Base-by-base conservation (phyloP, 2,329 filamentous ascomycete species). In the Cladorrhinum sp. region DNA sequence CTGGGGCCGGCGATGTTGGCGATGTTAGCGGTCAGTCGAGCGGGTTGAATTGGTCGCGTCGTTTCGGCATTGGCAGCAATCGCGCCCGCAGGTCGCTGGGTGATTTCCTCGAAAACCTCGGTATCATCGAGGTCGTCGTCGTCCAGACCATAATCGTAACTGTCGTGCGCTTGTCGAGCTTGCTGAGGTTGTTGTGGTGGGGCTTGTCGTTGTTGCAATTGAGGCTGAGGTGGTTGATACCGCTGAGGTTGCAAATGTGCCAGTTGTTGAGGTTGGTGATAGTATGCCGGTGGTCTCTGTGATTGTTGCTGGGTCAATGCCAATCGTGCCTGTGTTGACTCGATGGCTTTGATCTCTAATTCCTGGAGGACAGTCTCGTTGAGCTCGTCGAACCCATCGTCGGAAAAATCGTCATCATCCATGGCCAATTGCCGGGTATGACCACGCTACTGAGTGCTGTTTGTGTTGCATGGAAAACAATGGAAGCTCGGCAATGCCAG, bases 361-460 rank as follows among this genome's bases (percentile, higher is more conserved):
- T 87, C 84, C 66, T 84, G 78, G 2, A 89, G 75, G 51, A 78
- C 77, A 64, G 81, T 79, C 63, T 81, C 78, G 64, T 85, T 82
- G 48, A 89, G 75, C 45, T 81, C 78, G 71, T 89, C 85, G 66
- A 89, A 78, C 62, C 80, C 85, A 69, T 87, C 85, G 70, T 88
- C 86, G 61, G 80, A 84, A 70, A 85, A 88, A 63, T 84, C 81
- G 75, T 86, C 84, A 75, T 84, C 81, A 75, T 86, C 84, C 75
- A 81, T 81, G 62, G 61, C 57, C 60, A 58, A 54, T 29, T 50
- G 48, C 16, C 22, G 20, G 54, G 50, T 41, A 57, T 49, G 29
- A 23, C 57, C 55, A 48, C 65, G 61, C 55, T 63, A 63, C 65
- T 51, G 57, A 27, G 50, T 13, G 36, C 7, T 13, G 36, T 45